Percentiles rank a stretch among this genome's conserved stretches.
These are phyloP conservation scores for Paraurostyla sp. DNA, from an alignment of 73 alveolate species.

Conservation along the genomic window DNA sequence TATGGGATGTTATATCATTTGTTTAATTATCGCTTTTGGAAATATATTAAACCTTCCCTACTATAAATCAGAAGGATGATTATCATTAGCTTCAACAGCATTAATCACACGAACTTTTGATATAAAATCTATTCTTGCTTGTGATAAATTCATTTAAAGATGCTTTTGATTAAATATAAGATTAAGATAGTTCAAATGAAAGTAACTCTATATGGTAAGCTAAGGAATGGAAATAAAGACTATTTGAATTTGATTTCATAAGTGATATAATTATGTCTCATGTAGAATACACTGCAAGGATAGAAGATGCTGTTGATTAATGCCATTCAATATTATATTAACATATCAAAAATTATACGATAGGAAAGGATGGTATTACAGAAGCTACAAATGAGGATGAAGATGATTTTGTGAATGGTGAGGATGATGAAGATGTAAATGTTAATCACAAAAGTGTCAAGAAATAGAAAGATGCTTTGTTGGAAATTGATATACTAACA, in stretches of 20 bases:
- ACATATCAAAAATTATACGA: not conserved
- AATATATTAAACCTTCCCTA: constrained; percentile 3
- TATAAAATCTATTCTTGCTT: not conserved
- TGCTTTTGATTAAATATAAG: not conserved
- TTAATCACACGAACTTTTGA: not conserved
- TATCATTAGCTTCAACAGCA: not conserved
- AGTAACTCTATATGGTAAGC: not conserved
- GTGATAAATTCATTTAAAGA: not conserved
- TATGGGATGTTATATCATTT: not conserved
- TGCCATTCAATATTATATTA: not conserved
- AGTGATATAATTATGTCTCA: not conserved
- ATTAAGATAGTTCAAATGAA: not conserved
- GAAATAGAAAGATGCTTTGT: not conserved
- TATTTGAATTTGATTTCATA: constrained; percentile 37
- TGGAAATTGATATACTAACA: constrained; percentile 12
- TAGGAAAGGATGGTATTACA: constrained; percentile 32
- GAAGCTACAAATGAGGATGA: constrained; percentile 25
- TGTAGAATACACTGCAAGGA: not conserved
- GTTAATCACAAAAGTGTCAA: not conserved
- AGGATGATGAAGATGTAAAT: not conserved
- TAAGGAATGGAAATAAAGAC: not conserved
- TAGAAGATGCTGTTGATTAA: constrained; percentile 4
- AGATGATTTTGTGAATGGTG: constrained; percentile 32
- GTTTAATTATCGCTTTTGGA: not conserved
- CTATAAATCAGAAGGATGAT: not conserved